These are phyloP conservation scores for Harringtonia lauricola DNA, from an alignment of 2,329 filamentous ascomycete genomes.

Conservation along the genomic window DNA sequence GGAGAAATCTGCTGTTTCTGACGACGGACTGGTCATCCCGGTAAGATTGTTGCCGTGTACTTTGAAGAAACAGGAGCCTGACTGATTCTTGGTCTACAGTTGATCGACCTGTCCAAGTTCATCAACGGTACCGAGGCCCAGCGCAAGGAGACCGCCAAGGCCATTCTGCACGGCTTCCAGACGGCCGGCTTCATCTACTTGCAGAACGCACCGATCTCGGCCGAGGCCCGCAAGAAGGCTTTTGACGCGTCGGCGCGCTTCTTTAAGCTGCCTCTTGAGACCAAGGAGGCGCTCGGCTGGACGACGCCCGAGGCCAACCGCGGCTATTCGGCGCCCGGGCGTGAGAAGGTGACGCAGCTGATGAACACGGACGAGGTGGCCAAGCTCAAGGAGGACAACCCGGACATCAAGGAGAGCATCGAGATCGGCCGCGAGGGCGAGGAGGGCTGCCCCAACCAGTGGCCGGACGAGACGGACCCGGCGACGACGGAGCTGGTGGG, in stretches of 20 bases:
- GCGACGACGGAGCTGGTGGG: conserved; percentile 9
- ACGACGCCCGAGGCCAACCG: conserved; percentile 62
- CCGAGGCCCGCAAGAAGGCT: conserved; percentile 44
- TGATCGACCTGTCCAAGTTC: conserved; percentile 71
- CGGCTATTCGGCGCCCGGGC: conserved; percentile 58
- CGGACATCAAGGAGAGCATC: conserved; percentile 54
- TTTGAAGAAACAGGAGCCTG: background rate
- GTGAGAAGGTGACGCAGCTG: conserved; percentile 58
- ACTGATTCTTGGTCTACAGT: conserved; percentile 31
- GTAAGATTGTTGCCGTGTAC: conserved; percentile 6
- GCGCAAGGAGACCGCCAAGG: conserved; percentile 54
- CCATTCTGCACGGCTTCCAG: conserved; percentile 71
- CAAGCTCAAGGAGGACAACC: conserved; percentile 43
- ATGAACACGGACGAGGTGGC: conserved; percentile 44
- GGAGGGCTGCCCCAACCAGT: conserved; percentile 59
- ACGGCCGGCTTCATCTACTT: conserved; percentile 85
- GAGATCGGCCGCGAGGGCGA: conserved; percentile 54
- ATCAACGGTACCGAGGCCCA: conserved; percentile 48
- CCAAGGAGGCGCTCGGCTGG: conserved; percentile 61
- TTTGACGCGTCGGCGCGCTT: conserved; percentile 61
- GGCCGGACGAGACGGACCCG: conserved; percentile 49
- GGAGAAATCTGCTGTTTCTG: conserved; percentile 20
- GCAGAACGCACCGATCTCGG: conserved; percentile 62
- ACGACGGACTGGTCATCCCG: conserved; percentile 17
- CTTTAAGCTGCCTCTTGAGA: conserved; percentile 50